Percentiles rank a stretch among this genome's conserved stretches.
Conservation (phyloP, 768 basidiomycete genomes). For the Paxillus involutus region DNA sequence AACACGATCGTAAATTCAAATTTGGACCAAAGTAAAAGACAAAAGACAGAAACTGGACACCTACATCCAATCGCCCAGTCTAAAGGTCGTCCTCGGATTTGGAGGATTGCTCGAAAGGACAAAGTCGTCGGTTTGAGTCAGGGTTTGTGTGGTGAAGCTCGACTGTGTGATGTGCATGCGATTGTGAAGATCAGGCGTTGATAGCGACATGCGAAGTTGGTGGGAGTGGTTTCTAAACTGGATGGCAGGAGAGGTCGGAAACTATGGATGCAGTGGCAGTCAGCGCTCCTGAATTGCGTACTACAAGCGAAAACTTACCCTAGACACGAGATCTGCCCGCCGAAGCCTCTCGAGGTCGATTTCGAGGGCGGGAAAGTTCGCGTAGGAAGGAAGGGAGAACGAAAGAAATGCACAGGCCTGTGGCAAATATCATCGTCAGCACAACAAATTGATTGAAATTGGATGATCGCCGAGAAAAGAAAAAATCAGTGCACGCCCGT, state of each 20-base stretch:
- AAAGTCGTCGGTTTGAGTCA: constrained; percentile 38
- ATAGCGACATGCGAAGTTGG: constrained; percentile 34
- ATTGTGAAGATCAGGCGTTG: constrained; percentile 32
- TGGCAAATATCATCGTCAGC: constrained; percentile 17
- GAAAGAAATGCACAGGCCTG: constrained; percentile 59
- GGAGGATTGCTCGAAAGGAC: constrained; percentile 70
- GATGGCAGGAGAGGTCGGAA: constrained; percentile 22
- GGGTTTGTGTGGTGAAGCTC: not conserved
- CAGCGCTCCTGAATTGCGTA: not conserved
- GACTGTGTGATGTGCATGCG: constrained; percentile 11
- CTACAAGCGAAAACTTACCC: constrained; percentile 13
- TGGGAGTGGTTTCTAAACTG: constrained; percentile 16
- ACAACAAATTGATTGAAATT: constrained; percentile 15
- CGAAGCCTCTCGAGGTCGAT: constrained; percentile 60
- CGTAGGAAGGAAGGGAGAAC: constrained; percentile 45
- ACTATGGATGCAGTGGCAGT: constrained; percentile 4
- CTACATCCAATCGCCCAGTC: constrained; percentile 77
- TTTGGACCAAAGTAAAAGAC: constrained; percentile 1
- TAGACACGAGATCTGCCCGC: constrained; percentile 38
- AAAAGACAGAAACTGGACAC: constrained; percentile 31
- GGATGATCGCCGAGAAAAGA: constrained; percentile 18
- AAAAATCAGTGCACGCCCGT: constrained; percentile 5
- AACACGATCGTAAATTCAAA: constrained; percentile 19
- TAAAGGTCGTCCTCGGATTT: constrained; percentile 64
- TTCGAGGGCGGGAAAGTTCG: constrained; percentile 58